phyloP scores from a whole-genome alignment of 148 eudicot species.

The Rhododendron simsii region DNA sequence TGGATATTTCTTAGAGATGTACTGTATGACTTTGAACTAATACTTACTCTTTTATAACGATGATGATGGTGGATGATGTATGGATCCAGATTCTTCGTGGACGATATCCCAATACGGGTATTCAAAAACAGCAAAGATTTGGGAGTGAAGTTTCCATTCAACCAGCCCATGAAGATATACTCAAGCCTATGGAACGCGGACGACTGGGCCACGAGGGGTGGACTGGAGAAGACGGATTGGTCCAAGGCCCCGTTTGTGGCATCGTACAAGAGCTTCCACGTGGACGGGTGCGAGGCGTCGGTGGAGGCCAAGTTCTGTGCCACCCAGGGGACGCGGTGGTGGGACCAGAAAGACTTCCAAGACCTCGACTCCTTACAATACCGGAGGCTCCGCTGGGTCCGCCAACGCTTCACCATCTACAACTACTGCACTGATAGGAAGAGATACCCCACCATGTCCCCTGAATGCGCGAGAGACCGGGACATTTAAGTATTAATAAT shows the following conservation, averaged over 20 bases:
- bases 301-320: conserved; percentile 24
- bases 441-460: conserved; percentile 15
- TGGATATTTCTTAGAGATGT: not conserved
- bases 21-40: not conserved
- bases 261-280: conserved; percentile 19
- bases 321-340: conserved; percentile 26
- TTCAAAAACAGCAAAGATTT: conserved; percentile 27
- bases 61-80: not conserved
- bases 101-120: conserved; percentile 23
- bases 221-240: conserved; percentile 31
- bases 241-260: conserved; percentile 30
- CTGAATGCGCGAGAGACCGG: conserved; percentile 25
- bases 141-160: conserved; percentile 23
- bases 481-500: not conserved
- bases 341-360: conserved; percentile 31
- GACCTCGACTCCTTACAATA: conserved; percentile 22
- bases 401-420: conserved; percentile 20
- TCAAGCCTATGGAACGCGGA: conserved; percentile 35
- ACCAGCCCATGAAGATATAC: conserved; percentile 32
- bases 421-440: conserved; percentile 23
- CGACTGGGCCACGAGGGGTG: conserved; percentile 35
- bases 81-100: conserved; percentile 23
- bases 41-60: not conserved
- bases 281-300: conserved; percentile 27
- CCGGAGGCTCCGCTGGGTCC: conserved; percentile 25